These are phyloP conservation scores for Stellera chamaejasme DNA, from an alignment of 345 rosid species.

Conservation along the genomic window DNA sequence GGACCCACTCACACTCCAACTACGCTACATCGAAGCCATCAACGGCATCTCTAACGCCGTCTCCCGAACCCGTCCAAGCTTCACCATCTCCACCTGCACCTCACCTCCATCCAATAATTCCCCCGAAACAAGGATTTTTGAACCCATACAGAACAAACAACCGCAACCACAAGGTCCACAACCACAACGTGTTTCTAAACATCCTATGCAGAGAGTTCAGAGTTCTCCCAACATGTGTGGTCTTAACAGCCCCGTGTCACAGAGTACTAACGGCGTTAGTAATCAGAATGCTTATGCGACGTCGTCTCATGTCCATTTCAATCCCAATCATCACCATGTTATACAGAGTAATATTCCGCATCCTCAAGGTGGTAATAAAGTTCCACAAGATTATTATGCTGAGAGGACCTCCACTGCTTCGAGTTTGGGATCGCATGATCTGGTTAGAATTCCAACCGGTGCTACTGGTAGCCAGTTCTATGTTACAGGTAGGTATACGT, in stretches of 20 bases:
- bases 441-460: constrained; percentile 3
- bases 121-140: constrained; percentile 23
- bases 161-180: constrained; percentile 11
- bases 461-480: too few relatives aligned
- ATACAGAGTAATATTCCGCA: constrained; percentile 11
- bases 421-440: constrained; percentile 11
- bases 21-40: constrained; percentile 69
- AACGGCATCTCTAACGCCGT: constrained; percentile 33
- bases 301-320: constrained; percentile 17
- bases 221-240: constrained; percentile 51
- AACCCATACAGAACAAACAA: constrained; percentile 13
- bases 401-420: constrained; percentile 10
- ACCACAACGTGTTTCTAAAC: constrained; percentile 6
- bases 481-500: too few relatives aligned
- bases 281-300: constrained; percentile 13
- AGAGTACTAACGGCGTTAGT: constrained; percentile 2
- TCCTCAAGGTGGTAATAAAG: constrained; percentile 18
- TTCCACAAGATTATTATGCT: constrained; percentile 21
- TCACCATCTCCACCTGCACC: constrained; percentile 35
- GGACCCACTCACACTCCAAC: constrained; percentile 41
- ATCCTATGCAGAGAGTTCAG: constrained; percentile 42
- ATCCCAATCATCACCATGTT: constrained; percentile 15
- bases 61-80: constrained; percentile 24
- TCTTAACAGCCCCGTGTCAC: constrained; percentile 14
- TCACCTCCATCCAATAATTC: constrained; percentile 42